These are phyloP conservation scores for Ochetophila trinervis DNA, from an alignment of 306 rosid species.

Conservation along the genomic window DNA sequence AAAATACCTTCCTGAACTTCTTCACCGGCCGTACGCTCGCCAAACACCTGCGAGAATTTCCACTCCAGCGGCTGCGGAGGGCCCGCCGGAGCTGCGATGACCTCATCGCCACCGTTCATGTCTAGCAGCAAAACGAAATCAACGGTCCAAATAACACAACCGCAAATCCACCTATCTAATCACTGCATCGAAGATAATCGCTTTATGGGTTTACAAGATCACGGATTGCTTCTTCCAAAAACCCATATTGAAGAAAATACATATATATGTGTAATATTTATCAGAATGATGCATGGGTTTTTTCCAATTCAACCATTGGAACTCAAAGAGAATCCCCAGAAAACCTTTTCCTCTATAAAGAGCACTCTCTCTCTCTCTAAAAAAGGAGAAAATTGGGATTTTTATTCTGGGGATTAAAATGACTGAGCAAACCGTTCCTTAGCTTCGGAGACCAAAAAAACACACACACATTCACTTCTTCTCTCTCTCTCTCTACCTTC, in stretches of 20 bases:
- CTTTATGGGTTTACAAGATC: conserved; percentile 58
- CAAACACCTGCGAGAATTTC: conserved; percentile 99
- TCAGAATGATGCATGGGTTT: conserved; percentile 41
- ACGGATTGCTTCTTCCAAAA: conserved; percentile 34
- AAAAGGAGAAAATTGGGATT: conserved; percentile 59
- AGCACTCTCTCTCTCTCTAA: conserved; percentile 47
- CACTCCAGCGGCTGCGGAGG: conserved; percentile 80
- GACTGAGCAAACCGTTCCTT: conserved; percentile 50
- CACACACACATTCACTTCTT: conserved; percentile 21
- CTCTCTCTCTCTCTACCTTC: conserved; percentile 19
- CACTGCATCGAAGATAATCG: conserved; percentile 73
- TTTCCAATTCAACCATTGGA: conserved; percentile 67
- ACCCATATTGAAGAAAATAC: conserved; percentile 32
- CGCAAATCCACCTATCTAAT: conserved; percentile 43
- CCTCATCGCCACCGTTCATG: conserved; percentile 95
- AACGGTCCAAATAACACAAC: conserved; percentile 33
- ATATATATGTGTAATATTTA: conserved; percentile 14
- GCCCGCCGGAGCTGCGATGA: conserved; percentile 69
- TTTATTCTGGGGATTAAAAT: conserved; percentile 38
- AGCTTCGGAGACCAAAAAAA: conserved; percentile 43
- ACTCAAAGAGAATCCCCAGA: conserved; percentile 32
- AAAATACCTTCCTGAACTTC: conserved; percentile 97
- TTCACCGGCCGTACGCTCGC: conserved; percentile 96
- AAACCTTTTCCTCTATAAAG: conserved; percentile 8
- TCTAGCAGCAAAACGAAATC: conserved; percentile 34